Base-by-base conservation (phyloP, 1,284 basidiomycete genomes). In the Boletus semigastroideus region DNA sequence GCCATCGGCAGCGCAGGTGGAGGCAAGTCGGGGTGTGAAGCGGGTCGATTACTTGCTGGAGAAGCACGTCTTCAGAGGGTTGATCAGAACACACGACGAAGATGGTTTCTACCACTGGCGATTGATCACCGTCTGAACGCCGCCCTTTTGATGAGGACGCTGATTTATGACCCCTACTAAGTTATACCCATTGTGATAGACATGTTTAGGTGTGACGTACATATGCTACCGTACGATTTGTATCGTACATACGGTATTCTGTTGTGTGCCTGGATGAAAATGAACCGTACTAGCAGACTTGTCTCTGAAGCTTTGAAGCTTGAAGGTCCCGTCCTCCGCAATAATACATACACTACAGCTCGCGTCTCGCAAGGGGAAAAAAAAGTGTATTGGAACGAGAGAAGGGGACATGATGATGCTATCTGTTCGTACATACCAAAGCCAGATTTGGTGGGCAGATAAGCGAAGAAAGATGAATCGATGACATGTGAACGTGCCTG, bases 11-110 rank as follows among this genome's bases (percentile, higher is more conserved):
- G 70, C 74, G 46, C 59, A 76, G 47, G 66, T 74, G 42, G 72
- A 79, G 65, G 71, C 72, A 46, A 74, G 70, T 52, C 74, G 77
- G 58, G 84, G 84, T 1, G 78, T 85, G 33, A 80, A 77, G 66
- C 73, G 75, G 40, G 65, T 85, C 17, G 86, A 88, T 65, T 87
- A 79, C 59, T 60, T 87, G 51, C 56, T 69, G 50, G 79, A 79
- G 4, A 75, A 67, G 59, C 73, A 73, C 34, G 71, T 73, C 64
- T 83, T 87, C 68, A 76, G 70, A 48, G 86, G 85, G 10, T 65
- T 87, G 53, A 63, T 75, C 28, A 74, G 77, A 54, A 63, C 60
- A 11, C 49, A 55, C 5, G 66, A 71, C 2, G 66, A 64, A 19
- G 71, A 72, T 14, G 71, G 73, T 8, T 74, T 72, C 52, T 70